These are phyloP conservation scores for Xylariaceae sp. DNA, from an alignment of 2,329 filamentous ascomycete genomes.

Conservation along the genomic window DNA sequence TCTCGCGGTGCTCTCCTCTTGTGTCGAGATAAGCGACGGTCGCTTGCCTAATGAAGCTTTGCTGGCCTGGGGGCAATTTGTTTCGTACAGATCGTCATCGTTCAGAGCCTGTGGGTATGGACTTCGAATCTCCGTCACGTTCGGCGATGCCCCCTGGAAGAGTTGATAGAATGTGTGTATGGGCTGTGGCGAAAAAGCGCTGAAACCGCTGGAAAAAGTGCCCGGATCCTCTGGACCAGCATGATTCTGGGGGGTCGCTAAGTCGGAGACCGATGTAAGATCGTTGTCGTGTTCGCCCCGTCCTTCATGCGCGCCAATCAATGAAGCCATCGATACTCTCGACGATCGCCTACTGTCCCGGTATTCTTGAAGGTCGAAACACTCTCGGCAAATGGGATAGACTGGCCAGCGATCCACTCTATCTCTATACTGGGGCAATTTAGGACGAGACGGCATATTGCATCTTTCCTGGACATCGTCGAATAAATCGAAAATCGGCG, in stretches of 20 bases:
- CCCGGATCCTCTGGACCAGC: conserved; percentile 17
- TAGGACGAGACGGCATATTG: conserved; percentile 36
- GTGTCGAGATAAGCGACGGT: conserved; percentile 18
- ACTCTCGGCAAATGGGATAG: conserved; percentile 38
- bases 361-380: conserved; percentile 39
- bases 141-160: conserved; percentile 30
- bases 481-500: conserved; percentile 40
- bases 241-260: conserved; percentile 38
- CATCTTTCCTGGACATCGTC: conserved; percentile 44
- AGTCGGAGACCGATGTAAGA: conserved; percentile 38
- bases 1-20: conserved; percentile 20
- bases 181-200: conserved; percentile 28
- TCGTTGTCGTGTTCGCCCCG: conserved; percentile 36
- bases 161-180: conserved; percentile 25
- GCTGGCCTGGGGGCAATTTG: conserved; percentile 9
- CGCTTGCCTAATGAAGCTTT: conserved; percentile 24
- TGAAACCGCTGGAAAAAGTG: conserved; percentile 30
- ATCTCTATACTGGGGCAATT: conserved; percentile 38
- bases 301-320: conserved; percentile 30
- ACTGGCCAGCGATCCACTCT: conserved; percentile 38
- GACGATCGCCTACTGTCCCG: conserved; percentile 40
- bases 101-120: conserved; percentile 36
- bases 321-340: conserved; percentile 38
- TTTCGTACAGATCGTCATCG: conserved; percentile 34
- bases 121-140: conserved; percentile 34